These are phyloP conservation scores for Populus tremula DNA, from an alignment of 345 rosid genomes.

Conservation along the genomic window DNA sequence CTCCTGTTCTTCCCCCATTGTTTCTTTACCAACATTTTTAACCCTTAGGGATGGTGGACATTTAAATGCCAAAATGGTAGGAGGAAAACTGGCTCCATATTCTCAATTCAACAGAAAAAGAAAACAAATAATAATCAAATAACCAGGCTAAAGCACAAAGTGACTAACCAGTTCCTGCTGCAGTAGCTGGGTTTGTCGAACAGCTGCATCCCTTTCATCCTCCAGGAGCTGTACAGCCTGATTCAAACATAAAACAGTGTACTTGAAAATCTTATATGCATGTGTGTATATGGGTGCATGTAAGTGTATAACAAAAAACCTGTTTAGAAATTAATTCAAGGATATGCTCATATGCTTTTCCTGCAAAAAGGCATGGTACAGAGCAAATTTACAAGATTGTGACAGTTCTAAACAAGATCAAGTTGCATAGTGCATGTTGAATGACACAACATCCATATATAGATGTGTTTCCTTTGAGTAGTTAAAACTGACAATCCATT, in stretches of 20 bases:
- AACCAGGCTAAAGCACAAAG: background rate
- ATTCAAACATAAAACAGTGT: constrained; percentile 16
- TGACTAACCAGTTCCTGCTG: constrained; percentile 75
- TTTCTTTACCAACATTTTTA: background rate
- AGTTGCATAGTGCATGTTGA: background rate
- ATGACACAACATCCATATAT: background rate
- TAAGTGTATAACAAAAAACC: background rate
- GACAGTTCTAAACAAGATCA: background rate
- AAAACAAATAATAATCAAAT: background rate
- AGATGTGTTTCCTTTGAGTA: background rate
- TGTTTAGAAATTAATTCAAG: background rate
- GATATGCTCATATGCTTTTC: background rate
- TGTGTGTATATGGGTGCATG: no score
- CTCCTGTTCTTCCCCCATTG: no score
- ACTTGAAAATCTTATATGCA: background rate
- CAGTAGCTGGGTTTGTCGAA: constrained; percentile 67
- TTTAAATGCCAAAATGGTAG: background rate
- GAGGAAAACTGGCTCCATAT: background rate
- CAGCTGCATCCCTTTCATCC: constrained; percentile 80
- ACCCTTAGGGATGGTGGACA: constrained; percentile 3
- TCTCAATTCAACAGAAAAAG: background rate
- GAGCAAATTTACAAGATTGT: background rate
- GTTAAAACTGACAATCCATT: background rate
- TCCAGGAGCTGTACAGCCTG: constrained; percentile 67
- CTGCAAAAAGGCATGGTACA: background rate